Evolutionary conservation across 192 early-diverging fungal genomes (phyloP).

Genomic region (Entomortierella parvispora): DNA sequence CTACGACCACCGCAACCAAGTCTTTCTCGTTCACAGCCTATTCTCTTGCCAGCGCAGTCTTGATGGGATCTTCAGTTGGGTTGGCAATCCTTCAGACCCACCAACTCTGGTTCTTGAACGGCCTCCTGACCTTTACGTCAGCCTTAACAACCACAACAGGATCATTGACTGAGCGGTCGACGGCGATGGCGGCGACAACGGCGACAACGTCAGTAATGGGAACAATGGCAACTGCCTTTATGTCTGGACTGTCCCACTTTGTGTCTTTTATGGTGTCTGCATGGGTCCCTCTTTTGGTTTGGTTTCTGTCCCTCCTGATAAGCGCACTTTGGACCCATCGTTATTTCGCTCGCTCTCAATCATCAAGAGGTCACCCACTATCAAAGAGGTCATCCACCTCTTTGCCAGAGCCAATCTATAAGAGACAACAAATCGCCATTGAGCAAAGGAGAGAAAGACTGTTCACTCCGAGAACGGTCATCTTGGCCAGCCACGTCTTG

Average conservation of each 20-base stretch:
- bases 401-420: too few relatives aligned
- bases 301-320: neutral
- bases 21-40: conserved; percentile 18
- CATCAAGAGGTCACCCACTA: too few relatives aligned
- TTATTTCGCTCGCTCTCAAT: too few relatives aligned
- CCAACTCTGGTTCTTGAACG: conserved; percentile 6
- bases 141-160: neutral
- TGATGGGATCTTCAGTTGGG: conserved; percentile 38
- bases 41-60: conserved; percentile 6
- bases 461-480: conserved; percentile 7
- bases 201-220: neutral
- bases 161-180: neutral
- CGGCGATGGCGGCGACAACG: too few relatives aligned
- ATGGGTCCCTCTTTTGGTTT: conserved; percentile 1
- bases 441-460: neutral
- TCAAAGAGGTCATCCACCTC: too few relatives aligned
- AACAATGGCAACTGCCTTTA: neutral
- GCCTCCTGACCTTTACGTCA: neutral
- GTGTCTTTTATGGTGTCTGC: neutral
- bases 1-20: too few relatives aligned
- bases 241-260: neutral
- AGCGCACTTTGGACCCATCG: too few relatives aligned
- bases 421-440: neutral
- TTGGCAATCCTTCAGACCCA: conserved; percentile 18
- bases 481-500: conserved; percentile 19